Percentiles rank a stretch among this genome's conserved stretches.
Conservation (phyloP, 2,329 filamentous ascomycete species). For the Apiospora saccharicola region DNA sequence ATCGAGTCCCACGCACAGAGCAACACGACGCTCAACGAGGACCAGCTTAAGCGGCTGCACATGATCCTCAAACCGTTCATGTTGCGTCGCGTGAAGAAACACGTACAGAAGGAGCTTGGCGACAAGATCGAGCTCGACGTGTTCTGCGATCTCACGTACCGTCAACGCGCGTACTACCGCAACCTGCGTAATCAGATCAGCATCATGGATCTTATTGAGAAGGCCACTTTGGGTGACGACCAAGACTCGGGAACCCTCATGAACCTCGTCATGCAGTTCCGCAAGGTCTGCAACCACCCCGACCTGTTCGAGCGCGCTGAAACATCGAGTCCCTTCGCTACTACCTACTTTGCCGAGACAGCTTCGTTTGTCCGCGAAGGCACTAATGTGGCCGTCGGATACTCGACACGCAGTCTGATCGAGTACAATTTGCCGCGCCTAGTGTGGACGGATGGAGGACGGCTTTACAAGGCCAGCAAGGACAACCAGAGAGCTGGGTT, state of each 20-base stretch:
- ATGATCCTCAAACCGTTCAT: conserved; percentile 99
- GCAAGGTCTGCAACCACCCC: conserved; percentile 98
- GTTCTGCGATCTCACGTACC: conserved; percentile 96
- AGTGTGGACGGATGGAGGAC: conserved; percentile 81
- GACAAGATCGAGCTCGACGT: conserved; percentile 98
- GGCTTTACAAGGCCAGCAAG: conserved; percentile 75
- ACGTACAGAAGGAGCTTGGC: conserved; percentile 97
- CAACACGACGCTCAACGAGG: conserved; percentile 99
- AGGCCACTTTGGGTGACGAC: conserved; percentile 92
- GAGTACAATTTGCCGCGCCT: conserved; percentile 84
- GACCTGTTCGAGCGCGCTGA: conserved; percentile 96
- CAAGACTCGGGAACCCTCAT: conserved; percentile 95
- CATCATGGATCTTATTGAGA: conserved; percentile 98
- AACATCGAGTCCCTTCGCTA: conserved; percentile 83
- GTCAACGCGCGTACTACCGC: conserved; percentile 91
- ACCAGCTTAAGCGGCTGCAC: conserved; percentile 94
- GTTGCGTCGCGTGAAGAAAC: conserved; percentile 99
- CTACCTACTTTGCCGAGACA: conserved; percentile 90
- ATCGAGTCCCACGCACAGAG: conserved; percentile 98
- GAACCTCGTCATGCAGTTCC: conserved; percentile 99
- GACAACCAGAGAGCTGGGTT: conserved; percentile 82
- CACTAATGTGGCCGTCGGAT: conserved; percentile 77
- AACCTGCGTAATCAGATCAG: conserved; percentile 97
- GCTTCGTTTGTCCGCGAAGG: conserved; percentile 95
- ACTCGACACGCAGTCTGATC: conserved; percentile 87